phyloP scores from a whole-genome alignment of 192 early-diverging fungal species.

The Backusella macrospora region DNA sequence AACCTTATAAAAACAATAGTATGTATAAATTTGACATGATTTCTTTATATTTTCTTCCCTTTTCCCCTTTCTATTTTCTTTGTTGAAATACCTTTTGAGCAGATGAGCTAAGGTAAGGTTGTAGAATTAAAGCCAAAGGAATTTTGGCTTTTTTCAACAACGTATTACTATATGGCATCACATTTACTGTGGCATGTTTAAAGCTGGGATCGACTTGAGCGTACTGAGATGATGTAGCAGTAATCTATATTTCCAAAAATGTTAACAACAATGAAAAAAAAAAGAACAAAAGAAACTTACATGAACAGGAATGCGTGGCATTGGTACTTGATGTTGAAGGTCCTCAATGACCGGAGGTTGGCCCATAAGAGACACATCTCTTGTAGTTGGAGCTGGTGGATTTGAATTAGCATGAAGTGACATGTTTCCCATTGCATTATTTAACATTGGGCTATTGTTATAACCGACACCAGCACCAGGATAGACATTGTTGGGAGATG shows the following conservation, averaged over 20 bases:
- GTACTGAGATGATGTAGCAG: conserved; percentile 14
- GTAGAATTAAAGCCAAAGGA: conserved; percentile 83
- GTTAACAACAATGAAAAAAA: neutral
- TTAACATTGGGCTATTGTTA: conserved; percentile 3
- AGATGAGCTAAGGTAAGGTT: conserved; percentile 75
- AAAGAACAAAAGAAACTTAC: neutral
- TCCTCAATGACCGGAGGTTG: conserved; percentile 70
- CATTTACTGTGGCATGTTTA: conserved; percentile 84
- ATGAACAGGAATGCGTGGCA: conserved; percentile 9
- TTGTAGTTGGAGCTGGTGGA: conserved; percentile 22
- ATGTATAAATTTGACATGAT: neutral
- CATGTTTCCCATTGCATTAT: conserved; percentile 61
- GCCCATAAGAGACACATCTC: conserved; percentile 55
- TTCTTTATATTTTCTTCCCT: too few species aligned
- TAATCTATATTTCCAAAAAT: conserved; percentile 20
- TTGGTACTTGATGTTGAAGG: conserved; percentile 62
- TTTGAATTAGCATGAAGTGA: conserved; percentile 20
- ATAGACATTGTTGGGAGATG: conserved; percentile 27
- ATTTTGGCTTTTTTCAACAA: conserved; percentile 73
- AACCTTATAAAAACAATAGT: neutral
- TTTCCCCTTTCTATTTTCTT: conserved; percentile 47
- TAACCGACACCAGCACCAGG: conserved; percentile 5
- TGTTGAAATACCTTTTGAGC: conserved; percentile 47
- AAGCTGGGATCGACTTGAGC: conserved; percentile 83
- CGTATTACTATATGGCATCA: conserved; percentile 81